A percentile compares a stretch with the other conserved stretches of the same genome.
Evolutionary conservation across 306 rosid species (phyloP).

Genomic region (Malus asiatica): DNA sequence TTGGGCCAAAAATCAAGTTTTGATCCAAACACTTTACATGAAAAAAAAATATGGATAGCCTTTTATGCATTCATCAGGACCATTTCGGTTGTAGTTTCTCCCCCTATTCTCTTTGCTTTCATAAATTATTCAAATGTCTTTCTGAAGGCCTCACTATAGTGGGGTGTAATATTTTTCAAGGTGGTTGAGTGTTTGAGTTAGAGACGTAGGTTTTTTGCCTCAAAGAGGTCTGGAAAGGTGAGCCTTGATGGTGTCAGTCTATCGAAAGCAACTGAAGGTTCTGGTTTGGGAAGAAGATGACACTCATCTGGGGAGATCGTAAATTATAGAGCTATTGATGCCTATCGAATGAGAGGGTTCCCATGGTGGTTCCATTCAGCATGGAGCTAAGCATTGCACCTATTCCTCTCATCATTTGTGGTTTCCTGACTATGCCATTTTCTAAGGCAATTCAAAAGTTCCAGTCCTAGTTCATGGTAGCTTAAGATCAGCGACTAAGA

Average conservation of each 20-base stretch:
- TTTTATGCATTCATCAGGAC: slow-evolving; percentile 39
- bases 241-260: slow-evolving; percentile 64
- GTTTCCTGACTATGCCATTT: slow-evolving; percentile 52
- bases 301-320: no score
- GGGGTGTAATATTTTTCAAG: slow-evolving; percentile 38
- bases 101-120: slow-evolving; percentile 59
- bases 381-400: slow-evolving; percentile 40
- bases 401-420: slow-evolving; percentile 55
- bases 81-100: slow-evolving; percentile 41
- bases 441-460: slow-evolving; percentile 48
- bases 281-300: no score
- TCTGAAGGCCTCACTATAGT: slow-evolving; percentile 44
- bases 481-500: slow-evolving; percentile 77
- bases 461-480: slow-evolving; percentile 50
- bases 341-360: slow-evolving; percentile 73
- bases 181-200: slow-evolving; percentile 36
- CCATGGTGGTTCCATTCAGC: slow-evolving; percentile 71
- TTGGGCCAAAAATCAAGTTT: no score
- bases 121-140: slow-evolving; percentile 41
- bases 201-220: slow-evolving; percentile 50
- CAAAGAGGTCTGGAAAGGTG: slow-evolving; percentile 68
- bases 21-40: slow-evolving; percentile 14
- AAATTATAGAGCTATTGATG: no score
- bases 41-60: slow-evolving; percentile 51
- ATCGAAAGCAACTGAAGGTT: no score